phyloP scores from a whole-genome alignment of 345 rosid genomes.

The Syzygium aqueum region DNA sequence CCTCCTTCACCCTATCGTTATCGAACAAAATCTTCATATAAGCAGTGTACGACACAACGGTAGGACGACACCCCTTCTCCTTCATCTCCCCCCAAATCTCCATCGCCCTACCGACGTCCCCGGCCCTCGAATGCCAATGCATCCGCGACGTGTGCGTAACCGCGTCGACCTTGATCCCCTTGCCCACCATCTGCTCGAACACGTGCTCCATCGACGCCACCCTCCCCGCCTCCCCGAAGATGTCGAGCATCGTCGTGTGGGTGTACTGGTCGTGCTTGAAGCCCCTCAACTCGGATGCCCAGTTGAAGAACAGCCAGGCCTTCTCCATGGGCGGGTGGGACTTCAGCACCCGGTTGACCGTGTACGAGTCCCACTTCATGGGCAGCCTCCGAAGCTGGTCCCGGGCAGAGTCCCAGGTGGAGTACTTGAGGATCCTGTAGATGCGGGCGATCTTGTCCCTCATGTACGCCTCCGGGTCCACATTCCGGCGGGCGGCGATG shows the following conservation, averaged over 20 bases:
- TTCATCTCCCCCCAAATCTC: slow-evolving; percentile 71
- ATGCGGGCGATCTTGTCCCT: slow-evolving; percentile 42
- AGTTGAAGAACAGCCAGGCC: slow-evolving; percentile 82
- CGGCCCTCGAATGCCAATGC: slow-evolving; percentile 69
- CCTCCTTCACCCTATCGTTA: slow-evolving; percentile 49
- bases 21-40: slow-evolving; percentile 74
- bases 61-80: slow-evolving; percentile 34
- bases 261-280: slow-evolving; percentile 88
- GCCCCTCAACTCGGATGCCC: slow-evolving; percentile 43
- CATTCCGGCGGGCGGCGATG: neutral
- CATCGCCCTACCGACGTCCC: slow-evolving; percentile 58
- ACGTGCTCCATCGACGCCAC: slow-evolving; percentile 54
- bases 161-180: slow-evolving; percentile 47
- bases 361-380: slow-evolving; percentile 73
- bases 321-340: slow-evolving; percentile 93
- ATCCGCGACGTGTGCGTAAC: slow-evolving; percentile 72
- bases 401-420: slow-evolving; percentile 70
- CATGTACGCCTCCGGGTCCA: slow-evolving; percentile 32
- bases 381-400: slow-evolving; percentile 33
- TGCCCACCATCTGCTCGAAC: slow-evolving; percentile 52
- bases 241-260: slow-evolving; percentile 85
- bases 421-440: slow-evolving; percentile 58
- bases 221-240: slow-evolving; percentile 87
- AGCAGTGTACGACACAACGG: slow-evolving; percentile 76
- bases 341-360: slow-evolving; percentile 67